Percentiles rank a stretch among this genome's conserved stretches.
Evolutionary conservation across 164 flowering plant species (phyloP).

Genomic region (Protea cynaroides): DNA sequence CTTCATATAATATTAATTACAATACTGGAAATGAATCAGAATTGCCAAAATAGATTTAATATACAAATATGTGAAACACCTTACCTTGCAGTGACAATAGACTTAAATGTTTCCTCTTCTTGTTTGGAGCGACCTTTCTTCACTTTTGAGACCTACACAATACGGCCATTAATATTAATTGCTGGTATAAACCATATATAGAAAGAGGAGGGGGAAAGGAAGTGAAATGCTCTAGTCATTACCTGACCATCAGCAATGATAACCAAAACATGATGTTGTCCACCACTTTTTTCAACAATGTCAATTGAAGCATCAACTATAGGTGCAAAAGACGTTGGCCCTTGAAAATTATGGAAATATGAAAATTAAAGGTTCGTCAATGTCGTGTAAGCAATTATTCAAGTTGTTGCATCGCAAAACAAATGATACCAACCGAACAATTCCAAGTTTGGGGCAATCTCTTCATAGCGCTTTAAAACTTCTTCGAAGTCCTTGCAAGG

Average conservation of each 20-base stretch:
- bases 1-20: background rate
- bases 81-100: conserved; percentile 67
- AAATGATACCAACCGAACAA: too few relatives aligned
- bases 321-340: conserved; percentile 81
- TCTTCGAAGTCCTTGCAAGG: too few relatives aligned
- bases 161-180: background rate
- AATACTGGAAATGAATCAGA: background rate
- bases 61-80: background rate
- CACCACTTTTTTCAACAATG: conserved; percentile 62
- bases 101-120: conserved; percentile 44
- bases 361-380: too few relatives aligned
- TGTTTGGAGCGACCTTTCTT: conserved; percentile 38
- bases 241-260: conserved; percentile 85
- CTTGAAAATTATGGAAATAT: too few relatives aligned
- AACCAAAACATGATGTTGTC: conserved; percentile 66
- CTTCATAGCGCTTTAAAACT: too few relatives aligned
- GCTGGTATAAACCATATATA: background rate
- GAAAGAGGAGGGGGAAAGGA: background rate
- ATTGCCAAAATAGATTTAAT: background rate
- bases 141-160: conserved; percentile 55
- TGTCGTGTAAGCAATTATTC: too few relatives aligned
- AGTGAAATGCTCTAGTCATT: background rate
- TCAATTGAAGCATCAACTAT: conserved; percentile 65
- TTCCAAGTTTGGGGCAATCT: too few relatives aligned
- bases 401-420: too few relatives aligned